Base-by-base conservation (phyloP, 2,329 filamentous ascomycete genomes). In the Talaromyces pinophilus region DNA sequence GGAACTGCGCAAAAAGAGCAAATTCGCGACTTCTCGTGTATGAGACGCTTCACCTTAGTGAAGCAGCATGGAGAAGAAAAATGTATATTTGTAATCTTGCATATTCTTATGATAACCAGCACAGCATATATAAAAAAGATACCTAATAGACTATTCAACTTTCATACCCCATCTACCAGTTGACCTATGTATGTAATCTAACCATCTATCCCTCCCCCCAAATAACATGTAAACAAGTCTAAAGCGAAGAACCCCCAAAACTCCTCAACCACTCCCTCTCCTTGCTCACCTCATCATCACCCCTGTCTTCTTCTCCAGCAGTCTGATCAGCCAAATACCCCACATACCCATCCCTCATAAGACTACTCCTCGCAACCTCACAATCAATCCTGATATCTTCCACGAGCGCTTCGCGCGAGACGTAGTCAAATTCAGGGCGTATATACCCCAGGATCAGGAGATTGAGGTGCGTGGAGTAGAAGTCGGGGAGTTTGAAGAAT, bases 371-470 rank as follows among this genome's bases (percentile, higher is more conserved):
- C 52, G 93, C 90, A 64, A 98, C 93, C 72, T 91, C 87, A 74
- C 95, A 96, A 82, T 98, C 95, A 71, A 90, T 86, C 75, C 87
- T 86, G 75, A 99, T 99, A 81, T 99, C 95, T 72, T 90, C 87
- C 54, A 98, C 87, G 75, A 98, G 82, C 40, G 89, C 90, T 69
- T 97, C 93, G 71, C 92, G 84, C 69, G 87, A 90, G 67, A 89
- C 87, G 80, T 99, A 99, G 81, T 98, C 92, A 75, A 86, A 89
- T 80, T 98, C 95, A 8, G 92, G 90, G 63, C 95, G 86, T 69
- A 99, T 93, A 78, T 92, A 98, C 35, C 93, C 95, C 68, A 94
- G 78, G 60, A 99, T 88, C 28, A 93, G 78, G 17, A 98, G 82
- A 50, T 92, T 89, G 83, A 98, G 90, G 71, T 88, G 86, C 5